Conservation (phyloP, 2,329 filamentous ascomycete species). For the Fusarium napiforme region DNA sequence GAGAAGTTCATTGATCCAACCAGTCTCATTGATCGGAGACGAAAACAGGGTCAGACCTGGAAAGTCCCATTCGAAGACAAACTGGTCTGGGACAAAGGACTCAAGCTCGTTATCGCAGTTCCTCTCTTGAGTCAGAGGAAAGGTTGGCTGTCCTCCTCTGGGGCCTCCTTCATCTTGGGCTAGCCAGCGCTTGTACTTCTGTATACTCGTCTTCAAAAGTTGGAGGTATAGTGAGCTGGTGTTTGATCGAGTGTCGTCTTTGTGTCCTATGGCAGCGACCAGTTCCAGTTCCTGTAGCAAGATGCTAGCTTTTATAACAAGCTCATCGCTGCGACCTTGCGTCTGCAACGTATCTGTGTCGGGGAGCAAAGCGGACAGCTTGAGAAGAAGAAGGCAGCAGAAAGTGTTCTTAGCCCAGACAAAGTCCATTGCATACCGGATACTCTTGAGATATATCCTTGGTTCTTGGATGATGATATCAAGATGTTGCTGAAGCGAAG, state of each 20-base stretch:
- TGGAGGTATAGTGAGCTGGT: slow-evolving; percentile 9
- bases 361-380: not conserved
- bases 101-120: not conserved
- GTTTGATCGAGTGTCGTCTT: slow-evolving; percentile 8
- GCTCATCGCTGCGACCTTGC: not conserved
- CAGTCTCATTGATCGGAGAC: slow-evolving; percentile 1
- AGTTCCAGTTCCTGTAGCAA: not conserved
- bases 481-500: slow-evolving; percentile 3
- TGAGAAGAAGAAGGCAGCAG: slow-evolving; percentile 12
- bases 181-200: slow-evolving; percentile 14
- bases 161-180: not conserved
- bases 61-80: slow-evolving; percentile 25
- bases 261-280: not conserved
- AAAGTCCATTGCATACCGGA: slow-evolving; percentile 21
- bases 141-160: rapidly evolving
- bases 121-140: not conserved
- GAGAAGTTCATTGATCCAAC: slow-evolving; percentile 12
- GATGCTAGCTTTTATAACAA: not conserved
- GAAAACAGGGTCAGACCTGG: slow-evolving; percentile 8
- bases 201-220: slow-evolving; percentile 8
- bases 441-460: slow-evolving; percentile 11
- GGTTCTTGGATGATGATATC: slow-evolving; percentile 17
- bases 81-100: slow-evolving; percentile 14
- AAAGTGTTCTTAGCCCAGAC: slow-evolving; percentile 21
- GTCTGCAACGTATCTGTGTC: not conserved